Evolutionary conservation across 75 land plant species (phyloP), one percentile per base, ranked within the genome.

Genomic region (Pinus tabuliformis): DNA sequence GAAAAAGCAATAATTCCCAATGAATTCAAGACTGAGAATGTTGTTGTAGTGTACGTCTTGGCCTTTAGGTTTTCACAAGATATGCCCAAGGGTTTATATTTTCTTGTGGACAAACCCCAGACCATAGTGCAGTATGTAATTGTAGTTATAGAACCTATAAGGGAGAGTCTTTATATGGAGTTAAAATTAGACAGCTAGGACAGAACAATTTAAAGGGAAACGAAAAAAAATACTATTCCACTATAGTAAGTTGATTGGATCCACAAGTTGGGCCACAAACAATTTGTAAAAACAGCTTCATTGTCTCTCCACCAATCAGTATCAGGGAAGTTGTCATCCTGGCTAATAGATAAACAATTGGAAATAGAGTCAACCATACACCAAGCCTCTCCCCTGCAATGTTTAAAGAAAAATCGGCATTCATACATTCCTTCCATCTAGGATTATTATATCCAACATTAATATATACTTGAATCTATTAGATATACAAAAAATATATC

Each of bases 111-210:
- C 7, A 89, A 70, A 22, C 75, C 68, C 87, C 90, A 89, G 8
- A 83, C 57, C 78, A 89, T 77, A 20, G 90, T 87, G 63, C 82
- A 68, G 66, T 89, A 89, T 13, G 90, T 81, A 18, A 89, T 79
- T 24, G 91, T 90, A 74, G 90, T 87, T 42, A 89, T 56, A 18
- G 87, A 90, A 57, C 91, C 90, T 18, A 88, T 82, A 21, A 89
- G 87, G 4, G 91, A 89, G 13, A 89, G 88, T 0, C 86, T 86
- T 21, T 83, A 85, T 20, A 89, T 86, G 57, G 91, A 89, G 75
- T 89, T 84, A 52, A 89, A 84, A 72, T 89, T 89, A 16, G 91
- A 90, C 30, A 89, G 77, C 79, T 89, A 87, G 30, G 87, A 90
- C 36, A 87, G 76, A 56, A 89, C 86, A 56, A 86, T 82, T 76